Evolutionary conservation across 1,284 basidiomycete species (phyloP).

Genomic region (Testicularia cyperi): DNA sequence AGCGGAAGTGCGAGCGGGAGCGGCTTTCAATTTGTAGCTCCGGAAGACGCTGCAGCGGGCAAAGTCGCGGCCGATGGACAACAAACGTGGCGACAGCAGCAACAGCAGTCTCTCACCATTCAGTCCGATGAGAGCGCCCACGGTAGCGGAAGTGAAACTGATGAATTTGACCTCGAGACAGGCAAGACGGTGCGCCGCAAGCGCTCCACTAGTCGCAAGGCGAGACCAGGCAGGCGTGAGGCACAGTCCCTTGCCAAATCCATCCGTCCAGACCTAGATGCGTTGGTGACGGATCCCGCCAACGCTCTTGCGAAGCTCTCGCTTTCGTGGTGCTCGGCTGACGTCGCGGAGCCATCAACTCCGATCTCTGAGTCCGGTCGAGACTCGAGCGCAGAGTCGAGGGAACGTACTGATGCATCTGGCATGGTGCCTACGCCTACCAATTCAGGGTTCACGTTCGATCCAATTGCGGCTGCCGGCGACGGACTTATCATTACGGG

Average conservation of each 20-base stretch:
- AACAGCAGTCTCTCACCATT: no score
- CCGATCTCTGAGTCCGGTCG: constrained; percentile 3
- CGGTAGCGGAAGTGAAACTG: constrained; percentile 14
- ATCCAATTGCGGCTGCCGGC: constrained; percentile 48
- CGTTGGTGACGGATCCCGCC: constrained; percentile 28
- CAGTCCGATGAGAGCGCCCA: not conserved
- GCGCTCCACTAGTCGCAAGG: constrained; percentile 12
- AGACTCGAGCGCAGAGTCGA: no score
- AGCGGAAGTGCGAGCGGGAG: not conserved
- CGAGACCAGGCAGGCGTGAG: constrained; percentile 17
- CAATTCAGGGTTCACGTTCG: constrained; percentile 33
- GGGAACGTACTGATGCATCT: constrained; percentile 10
- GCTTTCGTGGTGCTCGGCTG: constrained; percentile 14
- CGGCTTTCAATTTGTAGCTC: constrained; percentile 26
- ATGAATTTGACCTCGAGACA: constrained; percentile 27
- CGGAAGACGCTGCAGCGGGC: constrained; percentile 5
- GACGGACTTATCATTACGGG: constrained; percentile 50
- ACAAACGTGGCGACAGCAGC: no score
- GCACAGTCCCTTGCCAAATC: constrained; percentile 21
- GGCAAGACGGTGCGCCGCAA: constrained; percentile 19
- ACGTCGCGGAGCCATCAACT: constrained; percentile 3
- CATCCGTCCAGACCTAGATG: constrained; percentile 17
- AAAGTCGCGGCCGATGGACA: not conserved
- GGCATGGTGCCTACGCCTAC: constrained; percentile 24
- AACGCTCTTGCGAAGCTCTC: constrained; percentile 26